phyloP scores from a whole-genome alignment of 257 asterid species.

The Scutellaria galericulata region DNA sequence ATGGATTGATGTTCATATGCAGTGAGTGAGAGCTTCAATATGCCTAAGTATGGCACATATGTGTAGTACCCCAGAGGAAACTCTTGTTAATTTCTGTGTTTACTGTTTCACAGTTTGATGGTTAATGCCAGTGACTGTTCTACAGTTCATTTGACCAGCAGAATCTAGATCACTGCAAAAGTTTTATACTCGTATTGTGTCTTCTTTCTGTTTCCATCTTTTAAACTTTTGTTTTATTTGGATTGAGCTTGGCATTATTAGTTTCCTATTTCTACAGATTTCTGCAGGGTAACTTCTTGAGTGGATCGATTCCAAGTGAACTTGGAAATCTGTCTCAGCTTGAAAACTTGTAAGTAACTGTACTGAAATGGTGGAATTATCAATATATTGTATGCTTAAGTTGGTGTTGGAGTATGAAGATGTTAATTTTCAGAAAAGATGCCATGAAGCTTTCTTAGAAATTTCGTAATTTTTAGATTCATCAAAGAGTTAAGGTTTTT shows the following conservation, averaged over 20 bases:
- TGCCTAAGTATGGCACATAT: slow-evolving; percentile 17
- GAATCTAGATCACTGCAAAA: slow-evolving; percentile 16
- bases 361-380: neutral
- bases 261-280: slow-evolving; percentile 52
- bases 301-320: slow-evolving; percentile 79
- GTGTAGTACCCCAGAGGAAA: slow-evolving; percentile 5
- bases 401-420: slow-evolving; percentile 20
- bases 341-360: slow-evolving; percentile 64
- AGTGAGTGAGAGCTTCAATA: slow-evolving; percentile 25
- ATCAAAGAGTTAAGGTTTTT: neutral
- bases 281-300: slow-evolving; percentile 85
- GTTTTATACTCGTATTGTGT: neutral
- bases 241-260: neutral
- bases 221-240: slow-evolving; percentile 13
- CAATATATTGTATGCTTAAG: slow-evolving; percentile 8
- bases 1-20: slow-evolving; percentile 13
- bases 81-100: slow-evolving; percentile 22
- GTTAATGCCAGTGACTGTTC: slow-evolving; percentile 19
- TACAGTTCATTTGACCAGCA: slow-evolving; percentile 23
- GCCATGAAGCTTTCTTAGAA: neutral
- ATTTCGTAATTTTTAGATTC: neutral
- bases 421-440: slow-evolving; percentile 7
- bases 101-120: slow-evolving; percentile 14
- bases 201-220: slow-evolving; percentile 16
- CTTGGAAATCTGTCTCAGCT: slow-evolving; percentile 74